Evolutionary conservation across 2,329 filamentous ascomycete species (phyloP).

Genomic region (Macrophomina tecta): DNA sequence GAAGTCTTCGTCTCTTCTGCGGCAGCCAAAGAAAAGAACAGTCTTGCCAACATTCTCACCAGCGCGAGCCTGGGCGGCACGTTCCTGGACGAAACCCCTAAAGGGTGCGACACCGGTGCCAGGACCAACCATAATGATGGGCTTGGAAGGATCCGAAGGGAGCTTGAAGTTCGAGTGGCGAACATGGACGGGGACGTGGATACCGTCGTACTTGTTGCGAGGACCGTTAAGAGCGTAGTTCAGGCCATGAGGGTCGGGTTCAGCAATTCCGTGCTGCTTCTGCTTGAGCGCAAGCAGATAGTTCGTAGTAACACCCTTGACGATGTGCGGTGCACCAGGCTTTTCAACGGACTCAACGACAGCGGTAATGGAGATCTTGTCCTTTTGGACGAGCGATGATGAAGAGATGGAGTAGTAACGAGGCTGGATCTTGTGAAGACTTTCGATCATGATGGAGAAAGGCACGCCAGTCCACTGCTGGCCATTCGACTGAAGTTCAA

Average conservation of each 20-base stretch:
- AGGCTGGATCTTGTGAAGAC: constrained; percentile 91
- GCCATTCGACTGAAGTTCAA: constrained; percentile 74
- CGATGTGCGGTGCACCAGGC: constrained; percentile 75
- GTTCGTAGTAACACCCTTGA: constrained; percentile 96
- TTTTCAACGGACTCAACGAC: constrained; percentile 86
- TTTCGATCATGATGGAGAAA: constrained; percentile 94
- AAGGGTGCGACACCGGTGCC: constrained; percentile 97
- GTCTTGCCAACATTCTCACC: constrained; percentile 86
- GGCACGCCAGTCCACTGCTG: constrained; percentile 83
- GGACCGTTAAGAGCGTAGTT: constrained; percentile 88
- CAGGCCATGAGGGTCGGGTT: constrained; percentile 81
- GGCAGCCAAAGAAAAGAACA: constrained; percentile 93
- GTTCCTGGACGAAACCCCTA: constrained; percentile 92
- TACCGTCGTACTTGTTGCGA: constrained; percentile 94
- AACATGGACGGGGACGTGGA: constrained; percentile 93
- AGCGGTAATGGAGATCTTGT: constrained; percentile 93
- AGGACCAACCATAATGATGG: constrained; percentile 93
- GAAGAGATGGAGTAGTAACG: constrained; percentile 99
- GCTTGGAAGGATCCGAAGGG: constrained; percentile 91
- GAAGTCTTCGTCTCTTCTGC: constrained; percentile 87
- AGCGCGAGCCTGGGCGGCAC: constrained; percentile 79
- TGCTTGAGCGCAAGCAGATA: constrained; percentile 94
- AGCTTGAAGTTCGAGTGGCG: constrained; percentile 99
- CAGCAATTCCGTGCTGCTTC: constrained; percentile 88
- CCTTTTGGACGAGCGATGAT: constrained; percentile 89